Base-by-base conservation (phyloP, 129 eudicot species). In the Gnaphalium uliginosum region DNA sequence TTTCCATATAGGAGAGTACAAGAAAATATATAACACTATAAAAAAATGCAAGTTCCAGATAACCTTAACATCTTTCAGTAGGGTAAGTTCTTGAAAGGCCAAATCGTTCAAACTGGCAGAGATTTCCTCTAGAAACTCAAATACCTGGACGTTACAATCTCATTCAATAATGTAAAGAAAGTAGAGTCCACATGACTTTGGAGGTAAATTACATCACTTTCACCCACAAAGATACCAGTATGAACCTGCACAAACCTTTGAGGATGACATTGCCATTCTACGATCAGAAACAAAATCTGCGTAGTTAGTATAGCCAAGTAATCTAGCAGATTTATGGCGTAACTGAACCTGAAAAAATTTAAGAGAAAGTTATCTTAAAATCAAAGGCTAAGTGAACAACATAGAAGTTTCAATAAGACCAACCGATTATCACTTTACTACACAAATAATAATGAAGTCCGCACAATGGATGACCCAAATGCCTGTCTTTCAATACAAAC, bases 181-280 rank as follows among this genome's bases (percentile, higher is more conserved):
- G 8, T 4, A 18, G 27, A 61, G 75, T 11, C 30, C 37, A 22
- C 25, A 35, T 22, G 54, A 46, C 63, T 61, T 74, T 54, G 4
- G 35, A 57, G 35, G 39, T 77, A 25, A 63, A 24, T 6, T 53
- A 65, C 19, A 46, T 24, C 21, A 22, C 8, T 32, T 60, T 24
- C 13, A 46, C 43, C 39, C 74, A 69, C 66, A 27, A 50, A 25
- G 27, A 71, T 32, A 46, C 60, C 21, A 39, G 57, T 72, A 65
- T 65, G 74, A 41, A 54, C 74, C 30, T 68, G 68, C 58, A 48
- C 89, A 66, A 69, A 94, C 99, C 97, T 91, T 94, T n/a, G 90
- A 77, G 15, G 96, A 91, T 23, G 96, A 88, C 75, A 83, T 91
- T 76, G 91, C 97, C 99, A 94, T 94, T 84, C 97, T 85, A 66